phyloP scores from a whole-genome alignment of 139 green algal genomes.

The Bryopsis sp. region DNA sequence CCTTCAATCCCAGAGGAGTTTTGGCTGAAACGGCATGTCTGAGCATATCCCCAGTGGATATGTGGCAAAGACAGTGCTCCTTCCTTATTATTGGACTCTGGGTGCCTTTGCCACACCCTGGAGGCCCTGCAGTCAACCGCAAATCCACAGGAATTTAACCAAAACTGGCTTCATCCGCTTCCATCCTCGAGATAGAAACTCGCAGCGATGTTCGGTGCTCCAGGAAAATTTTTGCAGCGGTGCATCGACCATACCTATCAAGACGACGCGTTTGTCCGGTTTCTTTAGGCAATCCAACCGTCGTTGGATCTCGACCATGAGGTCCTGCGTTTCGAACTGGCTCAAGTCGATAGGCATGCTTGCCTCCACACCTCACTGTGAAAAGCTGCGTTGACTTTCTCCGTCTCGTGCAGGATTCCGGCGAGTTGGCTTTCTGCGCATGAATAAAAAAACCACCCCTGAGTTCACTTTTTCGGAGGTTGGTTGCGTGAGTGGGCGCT shows the following conservation, averaged over 20 bases:
- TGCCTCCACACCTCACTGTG: too few relatives aligned
- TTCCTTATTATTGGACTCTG: slow-evolving; percentile 91
- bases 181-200: too few relatives aligned
- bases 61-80: slow-evolving; percentile 95
- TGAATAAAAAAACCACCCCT: too few relatives aligned
- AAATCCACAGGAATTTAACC: too few relatives aligned
- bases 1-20: slow-evolving; percentile 68
- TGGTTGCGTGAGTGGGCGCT: too few relatives aligned
- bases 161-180: not conserved
- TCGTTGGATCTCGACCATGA: slow-evolving; percentile 82
- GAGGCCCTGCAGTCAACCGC: slow-evolving; percentile 79
- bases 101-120: slow-evolving; percentile 85
- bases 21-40: slow-evolving; percentile 70
- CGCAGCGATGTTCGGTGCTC: too few relatives aligned
- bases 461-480: too few relatives aligned
- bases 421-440: too few relatives aligned
- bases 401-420: too few relatives aligned
- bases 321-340: slow-evolving; percentile 60
- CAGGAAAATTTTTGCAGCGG: not conserved
- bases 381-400: too few relatives aligned
- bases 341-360: slow-evolving; percentile 44
- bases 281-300: slow-evolving; percentile 88
- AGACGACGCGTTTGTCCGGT: slow-evolving; percentile 87
- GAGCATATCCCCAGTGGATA: slow-evolving; percentile 96
- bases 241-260: slow-evolving; percentile 64